phyloP scores from a whole-genome alignment of 768 basidiomycete species.

The Hemileccinum rubropunctum region DNA sequence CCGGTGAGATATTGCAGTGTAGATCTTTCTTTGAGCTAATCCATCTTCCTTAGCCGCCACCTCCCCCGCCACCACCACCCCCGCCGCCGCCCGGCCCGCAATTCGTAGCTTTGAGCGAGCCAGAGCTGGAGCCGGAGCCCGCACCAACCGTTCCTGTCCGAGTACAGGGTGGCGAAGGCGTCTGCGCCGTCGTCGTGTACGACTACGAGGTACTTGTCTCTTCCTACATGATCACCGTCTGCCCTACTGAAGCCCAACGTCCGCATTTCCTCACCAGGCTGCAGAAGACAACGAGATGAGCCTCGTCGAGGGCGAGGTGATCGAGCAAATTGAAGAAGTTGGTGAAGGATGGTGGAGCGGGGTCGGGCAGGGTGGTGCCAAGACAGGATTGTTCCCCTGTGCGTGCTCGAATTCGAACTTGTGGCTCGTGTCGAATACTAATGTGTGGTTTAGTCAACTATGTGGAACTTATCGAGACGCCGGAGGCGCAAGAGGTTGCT shows the following conservation, averaged over 20 bases:
- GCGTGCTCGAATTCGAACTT: conserved; percentile 14
- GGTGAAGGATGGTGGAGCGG: conserved; percentile 95
- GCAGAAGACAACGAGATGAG: conserved; percentile 85
- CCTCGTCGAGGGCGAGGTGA: conserved; percentile 75
- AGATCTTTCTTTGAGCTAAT: background rate
- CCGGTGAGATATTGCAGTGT: conserved; percentile 5
- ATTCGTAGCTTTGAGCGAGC: conserved; percentile 23
- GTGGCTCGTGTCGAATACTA: too few relatives aligned
- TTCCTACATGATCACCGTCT: background rate
- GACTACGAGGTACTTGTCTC: conserved; percentile 61
- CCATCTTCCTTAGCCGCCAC: conserved; percentile 12
- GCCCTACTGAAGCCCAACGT: too few relatives aligned
- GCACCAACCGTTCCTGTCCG: conserved; percentile 27
- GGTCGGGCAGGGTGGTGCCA: conserved; percentile 57
- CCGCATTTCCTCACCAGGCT: conserved; percentile 40
- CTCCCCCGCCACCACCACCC: conserved; percentile 45
- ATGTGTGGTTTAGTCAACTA: conserved; percentile 63
- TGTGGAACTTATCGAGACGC: conserved; percentile 67
- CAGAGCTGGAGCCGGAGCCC: conserved; percentile 39
- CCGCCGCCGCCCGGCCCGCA: conserved; percentile 43
- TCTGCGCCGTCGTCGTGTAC: conserved; percentile 74
- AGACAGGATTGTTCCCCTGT: conserved; percentile 86
- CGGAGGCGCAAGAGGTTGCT: conserved; percentile 35
- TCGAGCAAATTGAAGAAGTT: conserved; percentile 79
- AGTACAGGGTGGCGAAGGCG: conserved; percentile 37